Percentiles rank a stretch among this genome's conserved stretches.
phyloP scores from a whole-genome alignment of 495 filamentous ascomycete genomes.

The Filosporella fistucella region DNA sequence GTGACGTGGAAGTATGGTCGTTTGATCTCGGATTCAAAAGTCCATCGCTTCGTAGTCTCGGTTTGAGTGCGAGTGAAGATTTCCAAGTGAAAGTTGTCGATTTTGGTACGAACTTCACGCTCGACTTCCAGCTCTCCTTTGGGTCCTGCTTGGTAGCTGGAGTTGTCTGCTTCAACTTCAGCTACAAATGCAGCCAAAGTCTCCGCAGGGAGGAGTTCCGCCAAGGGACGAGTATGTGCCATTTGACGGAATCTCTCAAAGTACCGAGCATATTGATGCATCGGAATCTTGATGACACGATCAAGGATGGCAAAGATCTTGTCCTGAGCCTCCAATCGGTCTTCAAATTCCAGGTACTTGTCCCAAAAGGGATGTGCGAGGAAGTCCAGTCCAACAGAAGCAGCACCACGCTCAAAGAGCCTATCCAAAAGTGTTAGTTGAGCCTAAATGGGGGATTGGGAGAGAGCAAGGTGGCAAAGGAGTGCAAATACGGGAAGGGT shows the following conservation, averaged over 20 bases:
- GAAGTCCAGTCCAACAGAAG: constrained; percentile 86
- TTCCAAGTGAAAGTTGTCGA: constrained; percentile 77
- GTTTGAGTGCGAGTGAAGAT: constrained; percentile 77
- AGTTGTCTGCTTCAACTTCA: constrained; percentile 60
- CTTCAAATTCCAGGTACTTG: constrained; percentile 96
- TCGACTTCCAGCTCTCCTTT: constrained; percentile 75
- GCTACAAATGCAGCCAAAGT: constrained; percentile 62
- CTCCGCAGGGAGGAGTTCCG: constrained; percentile 67
- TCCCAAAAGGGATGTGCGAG: constrained; percentile 97
- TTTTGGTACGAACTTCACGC: constrained; percentile 69
- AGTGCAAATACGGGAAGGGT: constrained; percentile 53
- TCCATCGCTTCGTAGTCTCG: constrained; percentile 92
- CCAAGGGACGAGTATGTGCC: constrained; percentile 65
- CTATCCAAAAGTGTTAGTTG: constrained; percentile 60
- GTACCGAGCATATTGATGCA: constrained; percentile 96
- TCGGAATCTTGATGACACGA: constrained; percentile 86
- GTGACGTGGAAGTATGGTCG: constrained; percentile 96
- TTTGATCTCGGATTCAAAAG: constrained; percentile 92
- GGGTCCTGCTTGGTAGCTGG: constrained; percentile 34
- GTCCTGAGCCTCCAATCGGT: constrained; percentile 79
- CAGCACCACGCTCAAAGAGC: constrained; percentile 88
- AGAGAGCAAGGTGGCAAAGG: constrained; percentile 39
- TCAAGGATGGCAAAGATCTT: constrained; percentile 82
- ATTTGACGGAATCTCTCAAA: constrained; percentile 86
- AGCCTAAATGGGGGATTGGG: constrained; percentile 20